Evolutionary conservation across 768 basidiomycete species (phyloP), one percentile per base, ranked within the genome.

Genomic region (Clavaria fumosa): DNA sequence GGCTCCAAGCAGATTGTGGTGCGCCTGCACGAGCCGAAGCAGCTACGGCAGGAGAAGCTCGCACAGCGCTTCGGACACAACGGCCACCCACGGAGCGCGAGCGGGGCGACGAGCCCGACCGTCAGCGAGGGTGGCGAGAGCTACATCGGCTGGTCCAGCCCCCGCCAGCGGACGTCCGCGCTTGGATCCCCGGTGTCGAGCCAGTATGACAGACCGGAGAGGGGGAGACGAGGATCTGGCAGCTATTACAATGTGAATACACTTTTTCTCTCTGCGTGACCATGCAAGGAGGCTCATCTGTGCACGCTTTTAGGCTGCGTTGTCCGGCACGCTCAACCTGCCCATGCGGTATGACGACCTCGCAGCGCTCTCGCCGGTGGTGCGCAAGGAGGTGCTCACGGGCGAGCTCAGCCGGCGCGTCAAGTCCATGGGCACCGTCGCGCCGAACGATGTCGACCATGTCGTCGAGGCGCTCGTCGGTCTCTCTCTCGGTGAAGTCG

Each of bases 291-390:
- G 24, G 27, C 22, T 23, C 32, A 7, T 43, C 40, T 7, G 39
- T 14, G 43, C 23, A 30, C 11, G 17, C 31, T 22, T 23, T 2
- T 39, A 88, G 84, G 85, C 85, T 42, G 85, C 86, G 3, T 66
- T 88, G 4, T 60, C 75, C 4, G 86, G 84, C 11, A 84, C 75
- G 0, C 64, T 85, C 26, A 83, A 78, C 50, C 53, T 88, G 12
- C 78, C 85, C 0, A 80, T 86, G 75, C 77, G 72, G n/a, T 86
- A 85, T 43, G 86, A 89, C 45, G 83, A 88, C 40, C 68, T 89
- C 4, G 67, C 83, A 0, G 68, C 75, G 0, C 61, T 90, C 28
- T 86, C 86, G 7, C 84, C 86, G 12, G 86, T 89, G 14, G 84
- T 89, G 9, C 74, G 86, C 46, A 81, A 78, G 52, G 83, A 86